These are phyloP conservation scores for Aureobasidium sp. DNA, from an alignment of 2,329 filamentous ascomycete species.

Conservation along the genomic window DNA sequence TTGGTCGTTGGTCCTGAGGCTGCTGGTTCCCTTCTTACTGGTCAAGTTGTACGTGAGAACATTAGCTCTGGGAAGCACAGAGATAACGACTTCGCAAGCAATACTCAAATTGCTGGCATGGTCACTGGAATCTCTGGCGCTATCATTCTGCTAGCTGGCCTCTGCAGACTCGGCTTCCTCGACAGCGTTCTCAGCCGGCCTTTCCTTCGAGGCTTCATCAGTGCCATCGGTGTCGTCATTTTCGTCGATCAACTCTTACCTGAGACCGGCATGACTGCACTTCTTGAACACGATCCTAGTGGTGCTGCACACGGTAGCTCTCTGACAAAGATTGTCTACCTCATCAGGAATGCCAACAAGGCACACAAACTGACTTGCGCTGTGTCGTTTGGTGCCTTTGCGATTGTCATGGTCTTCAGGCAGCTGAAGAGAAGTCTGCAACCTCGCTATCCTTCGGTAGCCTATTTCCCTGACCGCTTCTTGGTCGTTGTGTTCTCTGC, in stretches of 20 bases:
- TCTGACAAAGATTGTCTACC: slow-evolving; percentile 76
- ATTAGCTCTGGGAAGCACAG: slow-evolving; percentile 60
- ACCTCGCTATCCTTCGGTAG: slow-evolving; percentile 69
- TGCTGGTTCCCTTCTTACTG: slow-evolving; percentile 82
- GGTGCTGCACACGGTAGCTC: slow-evolving; percentile 78
- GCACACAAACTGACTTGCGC: slow-evolving; percentile 68
- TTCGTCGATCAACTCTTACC: slow-evolving; percentile 91
- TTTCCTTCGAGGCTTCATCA: slow-evolving; percentile 92
- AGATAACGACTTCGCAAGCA: slow-evolving; percentile 61
- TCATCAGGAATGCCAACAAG: slow-evolving; percentile 58
- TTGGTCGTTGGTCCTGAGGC: slow-evolving; percentile 95
- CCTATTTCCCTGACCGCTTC: slow-evolving; percentile 88
- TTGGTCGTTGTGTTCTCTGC: slow-evolving; percentile 80
- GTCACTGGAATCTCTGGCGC: slow-evolving; percentile 81
- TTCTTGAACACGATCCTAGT: slow-evolving; percentile 51
- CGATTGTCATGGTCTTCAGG: slow-evolving; percentile 73
- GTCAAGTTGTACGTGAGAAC: slow-evolving; percentile 73
- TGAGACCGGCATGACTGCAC: slow-evolving; percentile 67
- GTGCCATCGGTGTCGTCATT: slow-evolving; percentile 93
- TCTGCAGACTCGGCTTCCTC: slow-evolving; percentile 81
- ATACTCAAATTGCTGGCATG: slow-evolving; percentile 79
- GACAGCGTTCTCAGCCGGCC: slow-evolving; percentile 91
- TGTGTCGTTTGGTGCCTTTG: slow-evolving; percentile 72
- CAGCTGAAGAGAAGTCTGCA: slow-evolving; percentile 76
- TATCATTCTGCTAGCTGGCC: slow-evolving; percentile 79